Evolutionary conservation across 176 grass and related monocot species (phyloP), one percentile per base, ranked within the genome.

Genomic region (Avena eriantha): DNA sequence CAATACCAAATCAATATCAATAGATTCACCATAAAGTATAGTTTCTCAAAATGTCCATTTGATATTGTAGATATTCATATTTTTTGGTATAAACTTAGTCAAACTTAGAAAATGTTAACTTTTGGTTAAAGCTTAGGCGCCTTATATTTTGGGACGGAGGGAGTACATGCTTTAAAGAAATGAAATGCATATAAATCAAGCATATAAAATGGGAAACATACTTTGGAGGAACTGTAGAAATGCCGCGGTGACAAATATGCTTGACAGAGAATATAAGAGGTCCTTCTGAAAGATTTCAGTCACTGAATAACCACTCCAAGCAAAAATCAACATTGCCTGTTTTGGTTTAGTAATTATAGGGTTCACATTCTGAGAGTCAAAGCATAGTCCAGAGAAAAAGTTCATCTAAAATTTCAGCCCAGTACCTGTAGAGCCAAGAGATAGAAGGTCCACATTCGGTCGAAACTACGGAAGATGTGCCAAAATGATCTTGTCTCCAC

Each of bases 361-460:
- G 67, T 71, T 77, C 83, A 36, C 23, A 73, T 41, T 71, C 46
- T 71, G 54, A 80, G 54, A 78, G 56, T 69, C 18, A 87, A 77
- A 73, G 34, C 17, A 60, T 49, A 66, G 39, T 67, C 10, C 76
- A 88, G 23, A 45, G 66, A 85, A 69, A 67, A 53, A 48, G 55
- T 26, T 22, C 22, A 61, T 72, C 58, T 21, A 34, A 49, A 22
- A 48, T 48, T 81, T 82, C 17, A 71, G 36, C 66, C 76, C 33
- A 84, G 61, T 90, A 95, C 96, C 92, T 98, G 96, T 48, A 98
- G 79, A 85, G 93, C 93, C 78, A 98, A 83, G 49, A 91, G 61
- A 85, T 98, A 98, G 68, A 98, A 98, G n/a, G 96, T 98, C 93
- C 96, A 98, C 93, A 95, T 87, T 84, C 93, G 88, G 90, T 98